Evolutionary conservation across 768 basidiomycete genomes (phyloP), one percentile per base, ranked within the genome.

Genomic region (Gyrodon lividus): DNA sequence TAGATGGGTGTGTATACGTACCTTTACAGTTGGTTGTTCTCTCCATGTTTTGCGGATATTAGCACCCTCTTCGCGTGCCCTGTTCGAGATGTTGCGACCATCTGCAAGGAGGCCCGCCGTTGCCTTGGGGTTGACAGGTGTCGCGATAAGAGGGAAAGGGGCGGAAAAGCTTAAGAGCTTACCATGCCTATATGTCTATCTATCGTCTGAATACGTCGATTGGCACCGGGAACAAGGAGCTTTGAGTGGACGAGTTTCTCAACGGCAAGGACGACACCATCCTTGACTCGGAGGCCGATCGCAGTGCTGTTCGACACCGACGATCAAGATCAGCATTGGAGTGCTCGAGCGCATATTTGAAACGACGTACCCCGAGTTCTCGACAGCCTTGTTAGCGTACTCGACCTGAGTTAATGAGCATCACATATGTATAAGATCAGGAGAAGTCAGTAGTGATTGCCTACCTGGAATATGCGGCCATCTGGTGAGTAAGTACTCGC

Each of bases 241-340:
- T 98, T 98, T 31, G 92, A 95, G 70, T 95, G 93, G 9, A 98
- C 81, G 39, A 98, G 81, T 70, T 97, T 96, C 82, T 99, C 97
- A n/a, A 98, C 94, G 3, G 94, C 97, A 40, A 99, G 76, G 22
- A 99, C 83, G 53, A 99, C 74, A 19, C 97, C 97, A 67, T 96
- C 93, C 72, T 92, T 95, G 61, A 92, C 90, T 67, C 91, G 84
- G 39, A 99, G 77, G 30, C 95, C 97, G 59, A 99, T 95, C n/a
- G 88, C 93, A 51, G 97, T 98, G 40, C 95, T 98, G 59, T 35
- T 35, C 2, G 5, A 48, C 31, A 43, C 34, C 19, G 6, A 38
- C 44, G 28, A 23, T 46, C 38, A 49, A 24, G 28, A 42, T 33
- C 37, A 54, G 33, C 24, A 39, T 6, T 22, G 44, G 40, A 46